phyloP scores from a whole-genome alignment of 2,329 filamentous ascomycete genomes.

The Drechslerella coelobrocha region DNA sequence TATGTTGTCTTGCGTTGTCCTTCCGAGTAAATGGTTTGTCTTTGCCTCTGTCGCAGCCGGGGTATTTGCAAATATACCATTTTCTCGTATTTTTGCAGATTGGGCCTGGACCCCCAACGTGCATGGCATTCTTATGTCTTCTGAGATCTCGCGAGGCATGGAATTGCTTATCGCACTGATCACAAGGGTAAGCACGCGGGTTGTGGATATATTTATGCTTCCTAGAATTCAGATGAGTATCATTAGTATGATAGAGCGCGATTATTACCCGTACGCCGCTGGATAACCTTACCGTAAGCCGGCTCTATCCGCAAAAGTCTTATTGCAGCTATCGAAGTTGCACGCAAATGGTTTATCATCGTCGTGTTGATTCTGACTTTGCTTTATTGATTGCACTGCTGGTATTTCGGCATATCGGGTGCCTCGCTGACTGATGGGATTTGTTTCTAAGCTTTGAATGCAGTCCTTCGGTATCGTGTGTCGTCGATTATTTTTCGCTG shows the following conservation, averaged over 20 bases:
- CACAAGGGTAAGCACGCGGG: constrained; percentile 28
- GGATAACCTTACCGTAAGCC: neutral
- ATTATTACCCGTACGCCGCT: neutral
- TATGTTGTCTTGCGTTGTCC: constrained; percentile 30
- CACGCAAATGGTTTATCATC: neutral
- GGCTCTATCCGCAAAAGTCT: neutral
- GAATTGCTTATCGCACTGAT: constrained; percentile 26
- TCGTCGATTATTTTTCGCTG: too few relatives aligned
- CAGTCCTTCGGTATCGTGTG: too few relatives aligned
- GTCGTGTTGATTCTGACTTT: neutral
- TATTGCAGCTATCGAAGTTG: neutral
- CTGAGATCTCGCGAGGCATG: constrained; percentile 36
- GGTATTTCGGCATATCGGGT: too few relatives aligned
- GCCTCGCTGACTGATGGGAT: too few relatives aligned
- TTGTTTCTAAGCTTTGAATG: too few relatives aligned
- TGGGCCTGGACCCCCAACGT: constrained; percentile 11
- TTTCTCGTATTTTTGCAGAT: constrained; percentile 3
- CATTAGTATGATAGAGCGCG: neutral
- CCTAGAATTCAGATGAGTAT: constrained; percentile 12
- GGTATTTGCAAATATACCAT: constrained; percentile 17
- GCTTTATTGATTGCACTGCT: too few relatives aligned
- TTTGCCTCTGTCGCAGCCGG: neutral
- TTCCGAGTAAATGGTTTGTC: constrained; percentile 14
- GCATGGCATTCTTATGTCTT: constrained; percentile 27
- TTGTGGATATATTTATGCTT: constrained; percentile 46